These are phyloP conservation scores for Verbena officinalis DNA, from an alignment of 257 asterid species.

Conservation along the genomic window DNA sequence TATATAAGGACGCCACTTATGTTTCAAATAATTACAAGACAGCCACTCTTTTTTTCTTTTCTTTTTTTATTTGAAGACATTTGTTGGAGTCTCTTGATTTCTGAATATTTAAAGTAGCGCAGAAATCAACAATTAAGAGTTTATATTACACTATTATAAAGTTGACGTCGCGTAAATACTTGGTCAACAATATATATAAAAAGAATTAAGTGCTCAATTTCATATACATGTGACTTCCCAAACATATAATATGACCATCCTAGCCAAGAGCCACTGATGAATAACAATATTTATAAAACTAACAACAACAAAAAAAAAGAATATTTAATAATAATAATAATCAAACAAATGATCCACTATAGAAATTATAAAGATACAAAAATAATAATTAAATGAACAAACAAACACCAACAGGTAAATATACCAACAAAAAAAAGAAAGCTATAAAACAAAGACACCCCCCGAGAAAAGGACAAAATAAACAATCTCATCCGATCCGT, in stretches of 20 bases:
- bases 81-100: no score
- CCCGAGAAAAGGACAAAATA: slow-evolving; percentile 29
- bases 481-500: slow-evolving; percentile 49
- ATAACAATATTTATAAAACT: no score
- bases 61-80: no score
- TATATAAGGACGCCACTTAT: no score
- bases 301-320: no score
- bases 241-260: not conserved
- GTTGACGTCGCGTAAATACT: no score
- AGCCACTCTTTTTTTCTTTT: no score
- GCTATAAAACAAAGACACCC: slow-evolving; percentile 16
- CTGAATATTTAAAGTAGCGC: no score
- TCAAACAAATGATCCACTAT: slow-evolving; percentile 30
- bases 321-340: slow-evolving; percentile 17
- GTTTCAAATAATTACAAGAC: no score
- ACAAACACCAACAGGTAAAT: slow-evolving; percentile 28
- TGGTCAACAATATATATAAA: not conserved
- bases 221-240: slow-evolving; percentile 38
- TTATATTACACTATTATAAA: no score
- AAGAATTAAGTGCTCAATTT: slow-evolving; percentile 30
- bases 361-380: not conserved
- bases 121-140: no score
- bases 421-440: not conserved
- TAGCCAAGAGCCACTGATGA: slow-evolving; percentile 22
- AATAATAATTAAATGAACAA: slow-evolving; percentile 25